phyloP scores from a whole-genome alignment of 345 rosid species.

The Aquilaria sinensis region DNA sequence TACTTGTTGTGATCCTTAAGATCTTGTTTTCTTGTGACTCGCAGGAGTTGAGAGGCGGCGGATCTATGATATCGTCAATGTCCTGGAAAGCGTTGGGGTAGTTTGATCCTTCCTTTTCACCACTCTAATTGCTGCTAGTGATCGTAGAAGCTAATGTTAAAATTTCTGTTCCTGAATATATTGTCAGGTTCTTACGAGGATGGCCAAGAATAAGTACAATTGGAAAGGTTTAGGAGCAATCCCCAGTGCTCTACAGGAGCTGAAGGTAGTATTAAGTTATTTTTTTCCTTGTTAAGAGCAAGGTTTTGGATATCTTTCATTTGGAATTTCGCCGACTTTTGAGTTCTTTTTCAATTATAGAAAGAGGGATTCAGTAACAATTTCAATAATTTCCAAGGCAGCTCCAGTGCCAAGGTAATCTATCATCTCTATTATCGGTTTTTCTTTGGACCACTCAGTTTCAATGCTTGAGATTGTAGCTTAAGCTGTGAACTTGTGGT shows the following conservation, averaged over 20 bases:
- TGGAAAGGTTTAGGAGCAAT: conserved; percentile 82
- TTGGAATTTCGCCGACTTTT: conserved; percentile 6
- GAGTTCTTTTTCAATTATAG: conserved; percentile 28
- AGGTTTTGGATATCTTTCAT: background rate
- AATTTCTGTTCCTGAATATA: conserved; percentile 1
- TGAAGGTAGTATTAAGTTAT: conserved; percentile 31
- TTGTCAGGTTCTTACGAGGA: conserved; percentile 59
- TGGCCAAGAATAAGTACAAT: conserved; percentile 67
- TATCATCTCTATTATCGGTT: background rate
- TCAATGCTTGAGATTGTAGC: background rate
- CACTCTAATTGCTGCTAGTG: background rate
- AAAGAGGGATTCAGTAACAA: conserved; percentile 54
- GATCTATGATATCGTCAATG: conserved; percentile 85
- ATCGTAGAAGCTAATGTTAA: background rate
- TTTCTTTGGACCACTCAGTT: background rate
- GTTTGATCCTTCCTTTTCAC: background rate
- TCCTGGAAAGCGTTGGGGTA: conserved; percentile 86
- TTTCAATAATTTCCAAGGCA: conserved; percentile 30
- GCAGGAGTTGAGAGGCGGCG: conserved; percentile 86
- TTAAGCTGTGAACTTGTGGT: background rate
- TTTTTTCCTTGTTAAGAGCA: background rate
- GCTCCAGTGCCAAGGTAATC: conserved; percentile 49
- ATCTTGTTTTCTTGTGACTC: background rate
- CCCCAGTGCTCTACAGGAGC: conserved; percentile 50
- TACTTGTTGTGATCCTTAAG: background rate